Conservation (phyloP, 2,329 filamentous ascomycete genomes). For the Claviceps citrina region DNA sequence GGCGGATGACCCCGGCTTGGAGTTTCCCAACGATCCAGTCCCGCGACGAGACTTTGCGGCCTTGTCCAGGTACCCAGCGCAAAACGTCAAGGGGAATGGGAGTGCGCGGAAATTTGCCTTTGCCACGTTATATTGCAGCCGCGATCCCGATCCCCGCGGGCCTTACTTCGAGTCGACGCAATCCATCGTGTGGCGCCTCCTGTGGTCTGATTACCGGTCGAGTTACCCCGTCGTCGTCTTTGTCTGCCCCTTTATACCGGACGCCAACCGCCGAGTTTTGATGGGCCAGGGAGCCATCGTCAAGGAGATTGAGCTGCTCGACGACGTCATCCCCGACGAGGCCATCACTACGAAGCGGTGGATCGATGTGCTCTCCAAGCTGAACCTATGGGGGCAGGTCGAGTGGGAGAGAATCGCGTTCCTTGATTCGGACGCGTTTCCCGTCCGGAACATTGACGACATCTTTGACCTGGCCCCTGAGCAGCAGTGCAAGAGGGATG, state of each 20-base stretch:
- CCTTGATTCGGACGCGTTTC: constrained; percentile 2
- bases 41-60: constrained; percentile 1
- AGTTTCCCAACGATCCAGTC: constrained; percentile 2
- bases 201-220: constrained; percentile 2
- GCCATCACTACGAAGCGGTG: constrained; percentile 2
- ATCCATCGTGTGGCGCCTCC: constrained; percentile 1
- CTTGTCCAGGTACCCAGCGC: constrained; percentile 1
- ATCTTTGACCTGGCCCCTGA: not conserved
- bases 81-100: not conserved
- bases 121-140: constrained; percentile 2
- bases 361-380: constrained; percentile 3
- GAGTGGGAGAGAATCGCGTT: constrained; percentile 3
- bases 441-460: constrained; percentile 1
- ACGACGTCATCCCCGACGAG: constrained; percentile 1
- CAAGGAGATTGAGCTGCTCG: constrained; percentile 2
- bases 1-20: not conserved
- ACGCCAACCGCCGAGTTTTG: not conserved
- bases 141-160: not conserved
- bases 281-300: constrained; percentile 1
- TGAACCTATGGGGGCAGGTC: constrained; percentile 1
- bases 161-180: not conserved
- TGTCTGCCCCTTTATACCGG: constrained; percentile 2
- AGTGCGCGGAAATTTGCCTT: not conserved
- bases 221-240: constrained; percentile 2
- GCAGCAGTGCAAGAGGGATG: not conserved